Evolutionary conservation across 2,329 filamentous ascomycete genomes (phyloP), one percentile per base, ranked within the genome.

Genomic region (Ophiostoma quercus): DNA sequence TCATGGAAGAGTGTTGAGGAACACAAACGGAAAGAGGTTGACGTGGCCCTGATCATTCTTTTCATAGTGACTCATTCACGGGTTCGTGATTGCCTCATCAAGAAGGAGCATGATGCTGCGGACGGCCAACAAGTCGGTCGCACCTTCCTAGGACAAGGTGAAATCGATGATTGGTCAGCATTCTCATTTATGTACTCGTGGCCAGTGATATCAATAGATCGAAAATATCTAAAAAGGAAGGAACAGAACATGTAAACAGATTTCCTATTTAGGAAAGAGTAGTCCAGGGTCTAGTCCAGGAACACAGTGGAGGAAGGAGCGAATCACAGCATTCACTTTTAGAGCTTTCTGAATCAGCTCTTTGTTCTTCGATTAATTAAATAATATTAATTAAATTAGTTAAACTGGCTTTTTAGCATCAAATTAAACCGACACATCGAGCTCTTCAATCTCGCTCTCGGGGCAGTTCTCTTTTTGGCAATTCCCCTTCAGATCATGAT

Each of bases 181-280:
- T 29, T 29, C 25, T 16, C 19, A 47, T 47, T 6, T 47, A 47
- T 19, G 43, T 43, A 47, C 16, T 47, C 5, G 16, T 19, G 16
- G 7, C 5, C 16, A n/a, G 43, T 47, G 12, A 41, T 41, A 47
- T 47, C 1, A 47, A 5, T 14, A 41, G 39, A 43, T 43, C 3
- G 43, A 47, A 47, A 47, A n/a, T n/a, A n/a, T 16, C 12, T 14
- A 22, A 57, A 57, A 57, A 25, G 51, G 51, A 57, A 57, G 22
- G 51, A 57, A 57, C n/a, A 57, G 11, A 77, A 76, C 29, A 71
- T 25, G 67, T 16, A 57, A 77, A 76, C 37, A 71, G 11, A 69
- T 16, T 71, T 67, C 70, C 70, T 60, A 65, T 65, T 71, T 71
- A 66, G 70, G 70, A 69, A 71, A 67, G 25, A 32, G 25, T 34